Base-by-base conservation (phyloP, 2,329 filamentous ascomycete species). In the Dothistroma pini region DNA sequence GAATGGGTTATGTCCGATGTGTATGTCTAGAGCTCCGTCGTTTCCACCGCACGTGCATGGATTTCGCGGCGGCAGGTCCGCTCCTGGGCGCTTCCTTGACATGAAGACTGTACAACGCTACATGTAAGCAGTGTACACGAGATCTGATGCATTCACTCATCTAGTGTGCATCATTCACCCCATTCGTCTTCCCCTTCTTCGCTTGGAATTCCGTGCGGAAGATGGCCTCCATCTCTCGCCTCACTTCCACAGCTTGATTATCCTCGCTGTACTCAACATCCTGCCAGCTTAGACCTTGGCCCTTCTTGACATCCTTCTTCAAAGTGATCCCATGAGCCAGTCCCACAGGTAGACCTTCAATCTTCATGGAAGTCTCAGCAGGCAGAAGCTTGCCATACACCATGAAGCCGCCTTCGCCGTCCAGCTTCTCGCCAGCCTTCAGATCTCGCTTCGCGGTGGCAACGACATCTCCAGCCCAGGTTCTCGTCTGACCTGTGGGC, bases 401-500 rank as follows among this genome's bases (percentile, higher is more conserved):
- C 64, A 77, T 79, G 66, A 76, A 80, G 1, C 78, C 78, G 16
- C 77, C 78, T 63, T 79, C 77, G 1, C 77, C 77, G 61, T 80
- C 79, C 0, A 80, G 71, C 69, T 75, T 78, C 69, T 80, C 79
- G 47, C 75, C 77, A 12, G 73, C 73, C 53, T 75, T 72, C n/a
- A 80, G 71, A 59, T 80, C 77, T 10, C 76, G 72, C 70, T 80
- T 80, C 25, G 78, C 77, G 4, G 77, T 80, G 5, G 79, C 78
- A 9, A 80, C 76, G n/a, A 79, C 77, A 63, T 81, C 78, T 25
- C 75, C 78, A 0, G 72, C 70, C 72, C 75, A 80, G 0, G 75
- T 77, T 68, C 75, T 75, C n/a, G 73, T 77, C 63, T 79, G 76
- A 4, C 77, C 77, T 0, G 77, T 80, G 16, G 78, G 78, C 67